These are phyloP conservation scores for Kurtzmaniella natalensis DNA, from an alignment of 1,139 yeast genomes.

Conservation along the genomic window DNA sequence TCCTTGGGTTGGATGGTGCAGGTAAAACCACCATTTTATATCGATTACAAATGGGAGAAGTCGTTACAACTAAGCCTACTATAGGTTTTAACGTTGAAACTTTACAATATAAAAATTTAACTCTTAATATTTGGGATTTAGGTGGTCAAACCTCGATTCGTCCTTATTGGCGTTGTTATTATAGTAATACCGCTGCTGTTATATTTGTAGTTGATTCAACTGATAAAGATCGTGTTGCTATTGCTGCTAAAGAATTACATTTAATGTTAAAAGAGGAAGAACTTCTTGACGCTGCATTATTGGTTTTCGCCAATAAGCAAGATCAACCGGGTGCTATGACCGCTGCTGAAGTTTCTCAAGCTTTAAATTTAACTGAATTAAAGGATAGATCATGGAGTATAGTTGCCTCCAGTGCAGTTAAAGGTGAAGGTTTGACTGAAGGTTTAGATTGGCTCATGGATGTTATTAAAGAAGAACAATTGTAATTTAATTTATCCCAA, in stretches of 20 bases:
- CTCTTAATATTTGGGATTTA: conserved; percentile 84
- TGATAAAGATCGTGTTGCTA: conserved; percentile 86
- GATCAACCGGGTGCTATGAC: conserved; percentile 95
- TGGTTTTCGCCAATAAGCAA: conserved; percentile 96
- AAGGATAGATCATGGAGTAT: conserved; percentile 98
- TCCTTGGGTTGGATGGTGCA: conserved; percentile 94
- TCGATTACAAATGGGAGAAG: conserved; percentile 89
- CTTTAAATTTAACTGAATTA: conserved; percentile 77
- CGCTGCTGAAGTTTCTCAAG: conserved; percentile 92
- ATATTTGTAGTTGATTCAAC: conserved; percentile 97
- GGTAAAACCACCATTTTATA: conserved; percentile 95
- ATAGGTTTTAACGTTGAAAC: conserved; percentile 98
- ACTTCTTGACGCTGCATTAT: conserved; percentile 78
- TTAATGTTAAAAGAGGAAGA: conserved; percentile 93
- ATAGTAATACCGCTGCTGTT: conserved; percentile 92
- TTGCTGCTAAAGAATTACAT: conserved; percentile 84
- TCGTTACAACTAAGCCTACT: conserved; percentile 90
- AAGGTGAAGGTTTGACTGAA: conserved; percentile 93
- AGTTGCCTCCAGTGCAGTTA: conserved; percentile 92
- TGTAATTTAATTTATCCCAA: too few species aligned
- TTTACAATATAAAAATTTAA: conserved; percentile 80
- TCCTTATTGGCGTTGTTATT: conserved; percentile 98
- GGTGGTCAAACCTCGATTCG: conserved; percentile 97
- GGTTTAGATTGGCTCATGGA: conserved; percentile 98
- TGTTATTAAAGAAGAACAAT: conserved; percentile 88